Conservation (phyloP, 495 filamentous ascomycete species). For the Penicillium ucsense region DNA sequence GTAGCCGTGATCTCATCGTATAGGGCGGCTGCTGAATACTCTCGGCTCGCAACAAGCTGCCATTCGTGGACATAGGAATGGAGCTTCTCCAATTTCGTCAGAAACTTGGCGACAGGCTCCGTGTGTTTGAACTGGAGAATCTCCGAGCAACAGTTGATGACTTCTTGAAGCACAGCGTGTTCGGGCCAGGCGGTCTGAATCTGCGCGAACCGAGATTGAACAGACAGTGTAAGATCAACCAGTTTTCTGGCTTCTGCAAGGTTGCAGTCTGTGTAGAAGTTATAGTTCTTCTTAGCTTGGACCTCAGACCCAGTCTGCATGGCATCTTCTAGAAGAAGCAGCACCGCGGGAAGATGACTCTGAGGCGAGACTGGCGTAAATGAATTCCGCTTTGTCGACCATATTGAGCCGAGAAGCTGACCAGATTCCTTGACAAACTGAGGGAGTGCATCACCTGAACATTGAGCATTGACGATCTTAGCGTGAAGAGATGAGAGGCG, state of each 20-base stretch:
- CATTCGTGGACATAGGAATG: constrained; percentile 79
- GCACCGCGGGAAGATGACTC: constrained; percentile 51
- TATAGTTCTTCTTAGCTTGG: constrained; percentile 44
- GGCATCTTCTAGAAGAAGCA: constrained; percentile 53
- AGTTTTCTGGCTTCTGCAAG: constrained; percentile 62
- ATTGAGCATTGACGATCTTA: constrained; percentile 31
- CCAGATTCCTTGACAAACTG: constrained; percentile 32
- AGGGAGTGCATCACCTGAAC: constrained; percentile 19
- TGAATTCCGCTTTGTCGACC: constrained; percentile 20
- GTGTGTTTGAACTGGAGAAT: constrained; percentile 63
- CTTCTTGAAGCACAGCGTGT: constrained; percentile 65
- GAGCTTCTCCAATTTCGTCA: constrained; percentile 76
- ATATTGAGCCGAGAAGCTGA: constrained; percentile 28
- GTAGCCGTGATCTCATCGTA: constrained; percentile 67
- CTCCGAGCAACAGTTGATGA: constrained; percentile 61
- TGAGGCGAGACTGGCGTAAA: constrained; percentile 33
- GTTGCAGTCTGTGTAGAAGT: constrained; percentile 83
- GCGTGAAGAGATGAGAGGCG: constrained; percentile 45
- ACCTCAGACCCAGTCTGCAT: constrained; percentile 30
- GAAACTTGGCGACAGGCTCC: constrained; percentile 78
- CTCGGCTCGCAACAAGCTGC: constrained; percentile 79
- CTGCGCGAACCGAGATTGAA: constrained; percentile 58
- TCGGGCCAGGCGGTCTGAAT: constrained; percentile 64
- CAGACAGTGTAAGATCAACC: constrained; percentile 50
- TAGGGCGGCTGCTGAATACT: constrained; percentile 55